Evolutionary conservation across 306 rosid genomes (phyloP), one percentile per base, ranked within the genome.

Genomic region (Acacia melanoxylon): DNA sequence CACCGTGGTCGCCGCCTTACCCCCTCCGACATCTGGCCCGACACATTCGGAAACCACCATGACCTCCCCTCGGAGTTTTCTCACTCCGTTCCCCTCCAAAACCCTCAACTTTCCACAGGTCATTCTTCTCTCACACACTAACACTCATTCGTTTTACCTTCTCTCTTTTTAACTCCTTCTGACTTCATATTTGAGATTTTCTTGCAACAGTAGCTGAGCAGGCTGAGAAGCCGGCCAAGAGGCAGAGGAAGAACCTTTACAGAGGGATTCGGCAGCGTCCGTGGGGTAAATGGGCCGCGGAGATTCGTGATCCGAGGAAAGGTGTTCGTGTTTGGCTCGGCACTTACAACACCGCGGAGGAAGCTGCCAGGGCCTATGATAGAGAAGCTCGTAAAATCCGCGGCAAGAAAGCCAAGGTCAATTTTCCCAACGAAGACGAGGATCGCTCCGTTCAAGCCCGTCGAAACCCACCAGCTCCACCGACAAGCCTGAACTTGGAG

Each of bases 251-350:
- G 86, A 95, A 93, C 68, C 87, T 91, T 1, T 95, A 91, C 91
- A 80, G 98, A 85, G 99, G 99, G 40, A 95, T 92, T 45, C 92
- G 99, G 45, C 99, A 87, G 70, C 99, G 99, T 22, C 98, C 97
- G 0, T 93, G 97, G 99, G 98, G 98, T 0, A 95, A 95, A 90
- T 95, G 99, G 98, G 99, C 98, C 0, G 93, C 98, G 3, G 98
- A 95, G 89, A 95, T 95, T 66, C 95, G 97, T 25, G 99, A 95
- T 65, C 99, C 99, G 0, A 83, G 98, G 41, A 95, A 95, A 90
- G 99, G 98, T 7, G 91, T 89, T 72, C 98, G 99, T 2, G 99
- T 95, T 62, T 93, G 98, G 99, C 87, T 95, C 6, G 99, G 99
- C 9, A 93, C 99, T n/a, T 95, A 91, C 88, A 89, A 88, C 89